Evolutionary conservation across 306 rosid species (phyloP).

Genomic region (Pyrus communis): DNA sequence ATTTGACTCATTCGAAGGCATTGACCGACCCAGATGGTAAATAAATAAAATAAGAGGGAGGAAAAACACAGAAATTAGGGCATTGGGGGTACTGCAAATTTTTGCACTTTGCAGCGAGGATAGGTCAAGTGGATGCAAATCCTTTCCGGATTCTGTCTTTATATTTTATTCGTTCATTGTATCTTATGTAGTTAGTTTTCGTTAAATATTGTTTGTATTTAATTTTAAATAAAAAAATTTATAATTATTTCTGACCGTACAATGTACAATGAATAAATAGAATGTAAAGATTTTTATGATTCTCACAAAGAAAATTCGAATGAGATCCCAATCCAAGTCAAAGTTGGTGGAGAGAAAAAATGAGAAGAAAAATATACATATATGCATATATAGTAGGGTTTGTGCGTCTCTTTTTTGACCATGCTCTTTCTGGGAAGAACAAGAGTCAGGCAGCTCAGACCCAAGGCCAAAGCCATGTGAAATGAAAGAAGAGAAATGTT

Average conservation of each 20-base stretch:
- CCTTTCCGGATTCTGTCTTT: too few relatives aligned
- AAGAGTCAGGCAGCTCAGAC: constrained; percentile 13
- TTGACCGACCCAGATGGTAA: background rate
- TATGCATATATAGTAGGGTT: background rate
- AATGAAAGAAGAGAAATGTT: too few relatives aligned
- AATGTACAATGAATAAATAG: too few relatives aligned
- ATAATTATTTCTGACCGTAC: too few relatives aligned
- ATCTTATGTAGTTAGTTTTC: too few relatives aligned
- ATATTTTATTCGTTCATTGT: too few relatives aligned
- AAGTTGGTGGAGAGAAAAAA: background rate
- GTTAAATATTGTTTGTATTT: rapidly evolving
- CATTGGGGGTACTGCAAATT: constrained; percentile 12
- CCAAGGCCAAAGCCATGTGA: too few relatives aligned
- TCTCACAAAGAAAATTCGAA: too few relatives aligned
- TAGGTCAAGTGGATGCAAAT: constrained; percentile 9
- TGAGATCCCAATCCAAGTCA: too few relatives aligned
- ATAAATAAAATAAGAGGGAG: background rate
- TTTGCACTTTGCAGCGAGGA: constrained; percentile 2
- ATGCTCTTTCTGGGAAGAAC: constrained; percentile 21
- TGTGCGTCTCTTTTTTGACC: constrained; percentile 1
- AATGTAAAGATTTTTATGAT: too few relatives aligned
- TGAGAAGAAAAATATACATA: background rate
- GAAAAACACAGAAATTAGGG: too few relatives aligned
- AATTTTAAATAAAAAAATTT: too few relatives aligned
- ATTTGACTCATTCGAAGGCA: background rate